Evolutionary conservation across 352 stramenopile genomes (phyloP).

Genomic region (Phytopythium boreale): DNA sequence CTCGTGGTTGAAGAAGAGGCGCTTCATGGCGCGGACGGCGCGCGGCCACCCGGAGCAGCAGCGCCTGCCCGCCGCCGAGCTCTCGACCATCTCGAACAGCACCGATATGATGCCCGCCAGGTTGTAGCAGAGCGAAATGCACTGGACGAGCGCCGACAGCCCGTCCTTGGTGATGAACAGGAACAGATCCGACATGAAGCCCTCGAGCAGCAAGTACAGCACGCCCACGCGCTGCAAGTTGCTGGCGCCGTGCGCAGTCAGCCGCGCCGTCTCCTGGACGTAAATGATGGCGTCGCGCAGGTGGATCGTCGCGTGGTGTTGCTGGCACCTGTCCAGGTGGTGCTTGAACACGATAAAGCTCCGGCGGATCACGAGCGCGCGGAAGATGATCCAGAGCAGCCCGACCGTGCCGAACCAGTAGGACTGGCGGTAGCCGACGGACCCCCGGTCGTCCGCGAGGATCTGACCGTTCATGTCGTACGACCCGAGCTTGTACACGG

Average conservation of each 20-base stretch:
- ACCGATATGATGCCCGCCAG: slow-evolving; percentile 20
- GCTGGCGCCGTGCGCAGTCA: slow-evolving; percentile 21
- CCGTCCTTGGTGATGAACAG: slow-evolving; percentile 24
- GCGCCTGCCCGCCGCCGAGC: not conserved
- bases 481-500: slow-evolving; percentile 15
- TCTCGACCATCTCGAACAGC: slow-evolving; percentile 25
- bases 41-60: not conserved
- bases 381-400: slow-evolving; percentile 22
- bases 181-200: slow-evolving; percentile 27
- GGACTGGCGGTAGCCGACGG: slow-evolving; percentile 13
- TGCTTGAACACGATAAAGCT: slow-evolving; percentile 18
- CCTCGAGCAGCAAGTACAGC: slow-evolving; percentile 23
- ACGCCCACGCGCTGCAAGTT: slow-evolving; percentile 15
- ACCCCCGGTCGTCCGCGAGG: slow-evolving; percentile 13
- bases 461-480: slow-evolving; percentile 24
- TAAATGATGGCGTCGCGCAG: slow-evolving; percentile 17
- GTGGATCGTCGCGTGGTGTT: slow-evolving; percentile 8
- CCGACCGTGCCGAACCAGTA: slow-evolving; percentile 27
- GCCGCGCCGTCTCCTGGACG: slow-evolving; percentile 26
- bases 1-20: slow-evolving; percentile 28
- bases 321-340: slow-evolving; percentile 10
- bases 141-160: slow-evolving; percentile 15
- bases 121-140: slow-evolving; percentile 24
- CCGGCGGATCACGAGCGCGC: slow-evolving; percentile 16
- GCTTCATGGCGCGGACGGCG: slow-evolving; percentile 15